These are phyloP conservation scores for Lactifluus echinatus DNA, from an alignment of 768 basidiomycete species.

Conservation along the genomic window DNA sequence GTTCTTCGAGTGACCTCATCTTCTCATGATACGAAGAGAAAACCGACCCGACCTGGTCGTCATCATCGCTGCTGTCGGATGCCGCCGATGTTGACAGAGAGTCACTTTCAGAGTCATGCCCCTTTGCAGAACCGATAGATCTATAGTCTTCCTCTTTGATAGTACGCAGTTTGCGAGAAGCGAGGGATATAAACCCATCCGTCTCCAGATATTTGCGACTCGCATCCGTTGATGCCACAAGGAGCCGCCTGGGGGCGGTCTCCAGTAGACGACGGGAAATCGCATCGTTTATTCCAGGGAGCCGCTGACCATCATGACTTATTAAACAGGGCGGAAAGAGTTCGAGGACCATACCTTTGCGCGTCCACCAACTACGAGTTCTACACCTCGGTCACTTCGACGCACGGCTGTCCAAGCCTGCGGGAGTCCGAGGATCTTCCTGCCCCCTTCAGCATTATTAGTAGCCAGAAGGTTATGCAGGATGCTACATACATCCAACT, in stretches of 20 bases:
- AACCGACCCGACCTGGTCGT: neutral
- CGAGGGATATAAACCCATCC: conserved; percentile 59
- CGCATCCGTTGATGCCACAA: conserved; percentile 31
- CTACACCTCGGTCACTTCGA: conserved; percentile 12
- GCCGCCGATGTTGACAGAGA: conserved; percentile 22
- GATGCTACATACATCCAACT: conserved; percentile 12
- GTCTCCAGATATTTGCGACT: conserved; percentile 47
- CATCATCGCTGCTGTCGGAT: conserved; percentile 12
- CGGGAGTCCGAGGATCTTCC: conserved; percentile 16
- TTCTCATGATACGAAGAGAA: conserved; percentile 44
- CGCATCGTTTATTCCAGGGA: conserved; percentile 49
- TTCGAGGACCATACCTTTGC: conserved; percentile 26
- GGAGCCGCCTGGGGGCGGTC: conserved; percentile 40
- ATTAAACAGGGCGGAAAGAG: neutral
- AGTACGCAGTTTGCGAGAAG: conserved; percentile 32
- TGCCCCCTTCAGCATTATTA: conserved; percentile 19
- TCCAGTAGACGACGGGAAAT: conserved; percentile 45
- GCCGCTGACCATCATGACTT: conserved; percentile 1
- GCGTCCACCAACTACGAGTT: conserved; percentile 10
- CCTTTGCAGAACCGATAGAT: conserved; percentile 34
- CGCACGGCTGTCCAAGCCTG: conserved; percentile 8
- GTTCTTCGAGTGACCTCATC: conserved; percentile 49
- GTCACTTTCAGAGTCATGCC: conserved; percentile 31
- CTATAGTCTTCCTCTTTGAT: conserved; percentile 39
- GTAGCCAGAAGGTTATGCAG: neutral